phyloP scores from a whole-genome alignment of 2,329 filamentous ascomycete genomes.

The Penicillium sp. region DNA sequence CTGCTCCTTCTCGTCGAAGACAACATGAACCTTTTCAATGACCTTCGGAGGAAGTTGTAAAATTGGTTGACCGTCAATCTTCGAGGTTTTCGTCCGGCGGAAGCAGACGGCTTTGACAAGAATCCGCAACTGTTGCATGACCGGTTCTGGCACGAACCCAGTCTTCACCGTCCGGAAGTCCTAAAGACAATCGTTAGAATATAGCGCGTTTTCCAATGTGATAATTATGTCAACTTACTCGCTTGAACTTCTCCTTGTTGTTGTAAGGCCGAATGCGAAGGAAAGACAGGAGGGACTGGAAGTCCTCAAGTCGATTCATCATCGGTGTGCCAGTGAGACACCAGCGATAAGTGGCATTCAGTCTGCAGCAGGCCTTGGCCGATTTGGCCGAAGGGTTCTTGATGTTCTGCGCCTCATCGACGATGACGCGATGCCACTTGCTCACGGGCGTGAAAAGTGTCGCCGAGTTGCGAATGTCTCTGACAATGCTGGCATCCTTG shows the following conservation, averaged over 20 bases:
- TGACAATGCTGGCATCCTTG: constrained; percentile 36
- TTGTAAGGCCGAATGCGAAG: constrained; percentile 77
- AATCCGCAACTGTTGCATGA: constrained; percentile 74
- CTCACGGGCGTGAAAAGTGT: constrained; percentile 64
- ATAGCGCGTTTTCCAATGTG: background rate
- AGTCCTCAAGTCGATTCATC: constrained; percentile 83
- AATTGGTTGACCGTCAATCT: constrained; percentile 80
- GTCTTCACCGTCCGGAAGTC: constrained; percentile 63
- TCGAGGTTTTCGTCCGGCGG: constrained; percentile 78
- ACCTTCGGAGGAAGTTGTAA: constrained; percentile 70
- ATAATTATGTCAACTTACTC: constrained; percentile 47
- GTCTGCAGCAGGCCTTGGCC: constrained; percentile 63
- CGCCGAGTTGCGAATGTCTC: constrained; percentile 13
- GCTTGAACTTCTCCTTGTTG: constrained; percentile 66
- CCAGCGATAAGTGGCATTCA: constrained; percentile 69
- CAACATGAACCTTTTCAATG: constrained; percentile 65
- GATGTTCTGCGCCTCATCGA: constrained; percentile 82
- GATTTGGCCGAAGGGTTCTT: constrained; percentile 73
- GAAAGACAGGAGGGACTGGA: constrained; percentile 79
- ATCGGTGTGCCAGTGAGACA: constrained; percentile 83
- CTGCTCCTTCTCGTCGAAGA: constrained; percentile 70
- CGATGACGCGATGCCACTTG: constrained; percentile 71
- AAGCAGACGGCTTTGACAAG: constrained; percentile 81
- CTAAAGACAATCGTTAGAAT: constrained; percentile 17
- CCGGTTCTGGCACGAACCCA: constrained; percentile 46